Percentiles rank a stretch among this genome's conserved stretches.
These are phyloP conservation scores for Crepidotus variabilis DNA, from an alignment of 768 basidiomycete genomes.

Conservation along the genomic window DNA sequence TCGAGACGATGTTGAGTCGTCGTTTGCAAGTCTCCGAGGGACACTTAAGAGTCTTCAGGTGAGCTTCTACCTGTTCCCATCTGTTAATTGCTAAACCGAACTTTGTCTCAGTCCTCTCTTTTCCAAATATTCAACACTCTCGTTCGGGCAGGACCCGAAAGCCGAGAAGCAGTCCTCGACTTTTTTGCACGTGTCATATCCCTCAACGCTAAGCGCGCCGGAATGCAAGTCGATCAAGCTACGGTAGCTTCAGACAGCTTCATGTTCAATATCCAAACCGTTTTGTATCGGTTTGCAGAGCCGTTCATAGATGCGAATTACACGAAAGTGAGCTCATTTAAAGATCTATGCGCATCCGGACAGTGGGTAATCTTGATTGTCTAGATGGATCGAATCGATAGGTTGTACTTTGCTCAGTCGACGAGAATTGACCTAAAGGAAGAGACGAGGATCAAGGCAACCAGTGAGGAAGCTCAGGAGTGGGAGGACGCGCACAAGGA, in stretches of 20 bases:
- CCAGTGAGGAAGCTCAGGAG: slow-evolving; percentile 76
- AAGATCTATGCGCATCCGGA: background rate
- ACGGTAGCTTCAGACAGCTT: slow-evolving; percentile 91
- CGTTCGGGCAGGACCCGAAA: slow-evolving; percentile 76
- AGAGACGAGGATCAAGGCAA: slow-evolving; percentile 92
- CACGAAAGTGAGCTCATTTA: slow-evolving; percentile 57
- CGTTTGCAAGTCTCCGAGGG: slow-evolving; percentile 80
- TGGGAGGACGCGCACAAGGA: slow-evolving; percentile 58
- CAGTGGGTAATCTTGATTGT: background rate
- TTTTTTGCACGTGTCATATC: slow-evolving; percentile 75
- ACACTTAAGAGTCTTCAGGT: slow-evolving; percentile 86
- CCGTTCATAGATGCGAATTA: slow-evolving; percentile 94
- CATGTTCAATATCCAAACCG: slow-evolving; percentile 85
- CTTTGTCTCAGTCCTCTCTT: slow-evolving; percentile 44
- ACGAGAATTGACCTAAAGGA: slow-evolving; percentile 74
- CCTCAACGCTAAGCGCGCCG: slow-evolving; percentile 81
- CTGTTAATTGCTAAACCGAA: background rate
- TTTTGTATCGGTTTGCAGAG: slow-evolving; percentile 82
- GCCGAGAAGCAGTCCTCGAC: slow-evolving; percentile 77
- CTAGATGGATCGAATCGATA: slow-evolving; percentile 90
- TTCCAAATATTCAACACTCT: slow-evolving; percentile 88
- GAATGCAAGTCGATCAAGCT: slow-evolving; percentile 87
- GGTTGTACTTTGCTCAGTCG: slow-evolving; percentile 72
- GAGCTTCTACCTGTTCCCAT: slow-evolving; percentile 4
- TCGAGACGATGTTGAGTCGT: slow-evolving; percentile 73